Conservation (phyloP, 768 basidiomycete genomes). For the Asterophora parasitica region DNA sequence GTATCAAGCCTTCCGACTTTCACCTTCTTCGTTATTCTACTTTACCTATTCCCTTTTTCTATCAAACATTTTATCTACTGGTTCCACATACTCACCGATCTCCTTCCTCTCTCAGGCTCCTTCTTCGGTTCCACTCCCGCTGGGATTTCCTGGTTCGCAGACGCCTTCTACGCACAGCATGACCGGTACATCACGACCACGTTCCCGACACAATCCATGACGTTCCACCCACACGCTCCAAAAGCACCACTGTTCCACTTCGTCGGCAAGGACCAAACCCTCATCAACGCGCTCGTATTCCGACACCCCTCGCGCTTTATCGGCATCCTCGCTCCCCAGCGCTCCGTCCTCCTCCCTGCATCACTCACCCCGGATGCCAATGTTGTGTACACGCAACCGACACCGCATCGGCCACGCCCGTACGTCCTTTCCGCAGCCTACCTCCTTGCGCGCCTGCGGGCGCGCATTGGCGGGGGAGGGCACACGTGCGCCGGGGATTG, state of each 20-base stretch:
- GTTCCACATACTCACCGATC: too few species aligned
- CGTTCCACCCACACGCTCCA: background rate
- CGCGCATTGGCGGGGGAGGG: background rate
- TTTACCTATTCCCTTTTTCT: too few species aligned
- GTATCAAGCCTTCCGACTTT: too few species aligned
- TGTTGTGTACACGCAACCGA: too few species aligned
- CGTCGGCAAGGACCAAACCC: conserved; percentile 53
- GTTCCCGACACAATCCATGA: conserved; percentile 11
- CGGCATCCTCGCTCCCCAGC: conserved; percentile 27
- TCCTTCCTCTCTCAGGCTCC: conserved; percentile 34
- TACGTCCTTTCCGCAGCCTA: too few species aligned
- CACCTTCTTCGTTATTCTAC: too few species aligned
- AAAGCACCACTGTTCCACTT: conserved; percentile 26
- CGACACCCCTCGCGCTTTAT: conserved; percentile 43
- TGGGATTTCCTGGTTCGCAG: conserved; percentile 41
- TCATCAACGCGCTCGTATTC: conserved; percentile 44
- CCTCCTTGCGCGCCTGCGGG: too few species aligned
- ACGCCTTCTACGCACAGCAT: conserved; percentile 46
- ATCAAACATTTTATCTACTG: too few species aligned
- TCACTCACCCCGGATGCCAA: background rate
- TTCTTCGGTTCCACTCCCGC: conserved; percentile 50
- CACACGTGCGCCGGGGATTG: conserved; percentile 34
- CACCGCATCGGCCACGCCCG: too few species aligned
- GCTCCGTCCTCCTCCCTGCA: conserved; percentile 4
- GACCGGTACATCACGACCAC: conserved; percentile 42